Evolutionary conservation across 257 asterid genomes (phyloP), one percentile per base, ranked within the genome.

Genomic region (Paulownia fortunei): DNA sequence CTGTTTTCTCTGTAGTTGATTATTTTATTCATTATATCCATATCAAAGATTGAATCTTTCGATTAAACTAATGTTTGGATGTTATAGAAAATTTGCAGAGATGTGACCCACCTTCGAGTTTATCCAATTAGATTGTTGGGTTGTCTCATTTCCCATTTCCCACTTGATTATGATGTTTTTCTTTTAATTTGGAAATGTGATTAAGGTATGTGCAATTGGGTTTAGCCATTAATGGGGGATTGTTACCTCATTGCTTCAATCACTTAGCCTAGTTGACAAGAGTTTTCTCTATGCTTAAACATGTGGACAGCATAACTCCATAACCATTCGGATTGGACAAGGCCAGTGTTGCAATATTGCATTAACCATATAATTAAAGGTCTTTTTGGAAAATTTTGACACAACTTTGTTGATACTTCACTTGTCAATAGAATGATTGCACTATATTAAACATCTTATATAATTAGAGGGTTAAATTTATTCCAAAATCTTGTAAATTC

Each of bases 141-240:
- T 83, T 72, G 84, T 84, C 77, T 62, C 86, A 75, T 81, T 77
- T 71, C 78, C 70, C n/a, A n/a, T n/a, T n/a, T n/a, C n/a, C 85
- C 86, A 69, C 83, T 70, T 24, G 60, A 68, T 72, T 44, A 4
- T 55, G 70, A 56, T 73, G 47, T 23, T 30, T 3, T 18, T 62
- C 27, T 27, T 36, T 19, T 41, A 12, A 12, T 79, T 47, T 34
- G 79, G 58, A 36, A 16, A 59, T 62, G 60, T 39, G 74, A 61
- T 30, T 81, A 72, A 37, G 66, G 61, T 34, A 70, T 16, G 62
- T 65, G 61, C 79, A 69, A 64, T 72, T 79, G 56, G 76, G 77
- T 62, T 71, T 19, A 23, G 26, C 81, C 68, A 84, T 71, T 78
- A 49, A 82, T 77, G 79, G 54, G 70, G 42, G 76, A 66, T 52